A percentile compares a stretch with the other conserved stretches of the same genome.
phyloP scores from a whole-genome alignment of 768 basidiomycete species.

The Boletus rubescentipes region DNA sequence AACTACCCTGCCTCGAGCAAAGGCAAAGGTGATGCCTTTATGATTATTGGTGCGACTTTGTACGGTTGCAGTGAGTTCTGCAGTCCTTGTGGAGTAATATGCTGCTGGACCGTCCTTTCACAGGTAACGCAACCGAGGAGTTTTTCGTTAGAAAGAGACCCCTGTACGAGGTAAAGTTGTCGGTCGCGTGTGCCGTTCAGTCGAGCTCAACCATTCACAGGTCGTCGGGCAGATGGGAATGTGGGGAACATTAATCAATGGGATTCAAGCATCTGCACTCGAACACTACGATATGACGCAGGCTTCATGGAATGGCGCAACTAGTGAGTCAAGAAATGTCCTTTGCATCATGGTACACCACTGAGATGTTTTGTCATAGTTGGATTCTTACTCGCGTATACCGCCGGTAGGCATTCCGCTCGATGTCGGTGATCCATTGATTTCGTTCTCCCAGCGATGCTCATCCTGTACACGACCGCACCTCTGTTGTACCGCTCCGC shows the following conservation, averaged over 20 bases:
- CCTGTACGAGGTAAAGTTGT: constrained; percentile 60
- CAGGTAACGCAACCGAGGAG: constrained; percentile 88
- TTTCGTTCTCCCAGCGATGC: constrained; percentile 55
- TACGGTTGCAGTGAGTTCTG: constrained; percentile 76
- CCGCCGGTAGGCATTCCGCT: constrained; percentile 30
- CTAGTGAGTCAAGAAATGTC: constrained; percentile 52
- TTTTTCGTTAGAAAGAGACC: constrained; percentile 79
- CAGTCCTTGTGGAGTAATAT: not conserved
- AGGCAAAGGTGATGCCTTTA: constrained; percentile 82
- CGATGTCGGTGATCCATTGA: not conserved
- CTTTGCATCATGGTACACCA: constrained; percentile 1
- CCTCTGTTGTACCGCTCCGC: constrained; percentile 85
- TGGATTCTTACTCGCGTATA: constrained; percentile 54
- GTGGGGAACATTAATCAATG: constrained; percentile 80
- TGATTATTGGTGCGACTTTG: constrained; percentile 82
- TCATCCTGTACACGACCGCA: constrained; percentile 81
- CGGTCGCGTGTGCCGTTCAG: not conserved
- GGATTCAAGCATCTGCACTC: constrained; percentile 71
- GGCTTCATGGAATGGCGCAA: constrained; percentile 71
- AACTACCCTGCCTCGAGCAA: constrained; percentile 62
- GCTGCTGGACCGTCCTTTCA: not conserved
- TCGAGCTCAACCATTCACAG: constrained; percentile 25
- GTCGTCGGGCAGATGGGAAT: constrained; percentile 86
- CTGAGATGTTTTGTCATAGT: constrained; percentile 32
- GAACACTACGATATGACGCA: constrained; percentile 67